A percentile compares a stretch with the other conserved stretches of the same genome.
Evolutionary conservation across 805 yeast genomes (phyloP).

Genomic region (Jamesozyma jinghongensis): DNA sequence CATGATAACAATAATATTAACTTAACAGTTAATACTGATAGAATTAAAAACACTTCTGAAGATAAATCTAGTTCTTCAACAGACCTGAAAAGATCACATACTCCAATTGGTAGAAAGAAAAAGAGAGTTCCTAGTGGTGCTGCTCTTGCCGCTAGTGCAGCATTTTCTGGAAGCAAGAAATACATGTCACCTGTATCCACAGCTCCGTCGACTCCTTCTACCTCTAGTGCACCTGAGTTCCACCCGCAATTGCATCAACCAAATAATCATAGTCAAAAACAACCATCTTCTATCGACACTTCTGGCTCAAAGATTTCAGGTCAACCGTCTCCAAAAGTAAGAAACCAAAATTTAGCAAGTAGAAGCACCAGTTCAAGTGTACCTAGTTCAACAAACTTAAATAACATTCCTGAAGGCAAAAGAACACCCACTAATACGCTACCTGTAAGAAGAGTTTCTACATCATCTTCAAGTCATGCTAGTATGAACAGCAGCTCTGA

Average conservation of each 20-base stretch:
- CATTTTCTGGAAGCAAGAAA: conserved; percentile 11
- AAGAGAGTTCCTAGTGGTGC: conserved; percentile 15
- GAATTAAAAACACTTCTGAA: too few relatives aligned
- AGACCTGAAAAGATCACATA: conserved; percentile 2
- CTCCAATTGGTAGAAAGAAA: not conserved
- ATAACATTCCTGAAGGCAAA: not conserved
- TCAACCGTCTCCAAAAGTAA: too few relatives aligned
- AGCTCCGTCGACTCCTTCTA: too few relatives aligned
- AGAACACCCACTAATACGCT: not conserved
- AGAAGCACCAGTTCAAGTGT: not conserved
- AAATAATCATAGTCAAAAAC: not conserved
- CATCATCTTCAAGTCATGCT: not conserved
- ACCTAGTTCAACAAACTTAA: not conserved
- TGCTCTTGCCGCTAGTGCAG: conserved; percentile 20
- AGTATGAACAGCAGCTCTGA: not conserved
- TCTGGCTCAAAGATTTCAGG: too few relatives aligned
- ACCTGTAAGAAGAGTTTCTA: not conserved
- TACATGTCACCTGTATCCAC: conserved; percentile 2
- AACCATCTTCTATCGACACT: not conserved
- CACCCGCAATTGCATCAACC: too few relatives aligned
- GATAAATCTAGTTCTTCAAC: too few relatives aligned
- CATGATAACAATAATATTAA: not conserved
- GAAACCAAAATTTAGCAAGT: not conserved
- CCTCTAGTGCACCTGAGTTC: too few relatives aligned
- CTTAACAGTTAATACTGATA: too few relatives aligned